These are phyloP conservation scores for Cercospora brassicicola DNA, from an alignment of 2,329 filamentous ascomycete genomes.

Conservation along the genomic window DNA sequence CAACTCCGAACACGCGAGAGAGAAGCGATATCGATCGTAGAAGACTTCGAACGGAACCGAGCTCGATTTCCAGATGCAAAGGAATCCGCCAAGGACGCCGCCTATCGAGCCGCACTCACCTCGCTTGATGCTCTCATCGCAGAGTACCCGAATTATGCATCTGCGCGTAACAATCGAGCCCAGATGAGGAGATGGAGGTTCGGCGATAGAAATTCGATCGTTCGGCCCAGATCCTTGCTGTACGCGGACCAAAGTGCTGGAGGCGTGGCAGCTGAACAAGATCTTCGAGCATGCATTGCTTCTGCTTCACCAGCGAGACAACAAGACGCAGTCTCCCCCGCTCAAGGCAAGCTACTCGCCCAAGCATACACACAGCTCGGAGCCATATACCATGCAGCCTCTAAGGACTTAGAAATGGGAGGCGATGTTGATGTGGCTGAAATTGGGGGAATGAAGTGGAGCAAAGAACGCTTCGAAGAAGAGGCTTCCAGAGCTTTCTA, in stretches of 20 bases:
- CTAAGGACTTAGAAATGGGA: constrained; percentile 26
- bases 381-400: constrained; percentile 35
- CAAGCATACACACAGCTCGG: constrained; percentile 67
- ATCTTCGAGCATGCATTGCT: constrained; percentile 53
- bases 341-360: constrained; percentile 65
- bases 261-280: constrained; percentile 33
- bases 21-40: constrained; percentile 33
- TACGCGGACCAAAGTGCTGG: constrained; percentile 5
- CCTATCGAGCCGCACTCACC: constrained; percentile 30
- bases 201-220: constrained; percentile 52
- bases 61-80: constrained; percentile 11
- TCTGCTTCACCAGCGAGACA: constrained; percentile 58
- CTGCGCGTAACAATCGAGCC: constrained; percentile 71
- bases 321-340: constrained; percentile 59
- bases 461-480: constrained; percentile 49
- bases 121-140: constrained; percentile 59
- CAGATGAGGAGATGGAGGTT: constrained; percentile 54
- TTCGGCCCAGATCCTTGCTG: constrained; percentile 14
- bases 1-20: constrained; percentile 29
- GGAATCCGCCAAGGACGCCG: constrained; percentile 21
- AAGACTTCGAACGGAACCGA: constrained; percentile 24
- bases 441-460: constrained; percentile 38
- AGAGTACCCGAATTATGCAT: constrained; percentile 65
- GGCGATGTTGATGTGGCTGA: constrained; percentile 33
- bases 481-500: constrained; percentile 58